Percentiles rank a stretch among this genome's conserved stretches.
phyloP scores from a whole-genome alignment of 176 grass and related monocot species.

The Metroxylon sagu region DNA sequence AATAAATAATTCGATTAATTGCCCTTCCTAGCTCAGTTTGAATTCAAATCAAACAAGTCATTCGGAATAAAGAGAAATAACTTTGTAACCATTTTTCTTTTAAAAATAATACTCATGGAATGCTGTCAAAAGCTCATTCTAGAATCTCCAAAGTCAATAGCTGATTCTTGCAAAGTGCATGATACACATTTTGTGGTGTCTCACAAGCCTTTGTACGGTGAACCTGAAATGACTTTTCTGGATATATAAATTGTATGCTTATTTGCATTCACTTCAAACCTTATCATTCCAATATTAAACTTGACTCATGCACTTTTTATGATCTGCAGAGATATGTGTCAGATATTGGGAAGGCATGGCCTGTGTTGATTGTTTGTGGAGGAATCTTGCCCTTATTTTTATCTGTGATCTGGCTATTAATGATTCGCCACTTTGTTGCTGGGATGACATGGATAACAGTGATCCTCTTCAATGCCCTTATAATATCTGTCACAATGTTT shows the following conservation, averaged over 20 bases:
- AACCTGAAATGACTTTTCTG: neutral
- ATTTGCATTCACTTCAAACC: neutral
- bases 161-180: no score
- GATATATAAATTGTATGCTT: conserved; percentile 1
- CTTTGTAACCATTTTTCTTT: no score
- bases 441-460: conserved; percentile 98
- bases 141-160: no score
- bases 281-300: neutral
- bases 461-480: conserved; percentile 80
- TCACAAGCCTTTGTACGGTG: no score
- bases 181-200: no score
- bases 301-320: conserved; percentile 14
- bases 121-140: no score
- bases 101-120: no score
- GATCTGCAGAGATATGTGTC: conserved; percentile 85
- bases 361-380: conserved; percentile 92
- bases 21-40: no score
- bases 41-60: no score
- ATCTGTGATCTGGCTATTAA: conserved; percentile 78
- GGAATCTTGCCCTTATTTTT: conserved; percentile 87
- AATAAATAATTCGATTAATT: no score
- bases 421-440: conserved; percentile 95
- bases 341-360: conserved; percentile 95
- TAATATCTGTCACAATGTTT: conserved; percentile 94
- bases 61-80: no score